Conservation (phyloP, 441 rosid genomes). For the Geranium incanum region DNA sequence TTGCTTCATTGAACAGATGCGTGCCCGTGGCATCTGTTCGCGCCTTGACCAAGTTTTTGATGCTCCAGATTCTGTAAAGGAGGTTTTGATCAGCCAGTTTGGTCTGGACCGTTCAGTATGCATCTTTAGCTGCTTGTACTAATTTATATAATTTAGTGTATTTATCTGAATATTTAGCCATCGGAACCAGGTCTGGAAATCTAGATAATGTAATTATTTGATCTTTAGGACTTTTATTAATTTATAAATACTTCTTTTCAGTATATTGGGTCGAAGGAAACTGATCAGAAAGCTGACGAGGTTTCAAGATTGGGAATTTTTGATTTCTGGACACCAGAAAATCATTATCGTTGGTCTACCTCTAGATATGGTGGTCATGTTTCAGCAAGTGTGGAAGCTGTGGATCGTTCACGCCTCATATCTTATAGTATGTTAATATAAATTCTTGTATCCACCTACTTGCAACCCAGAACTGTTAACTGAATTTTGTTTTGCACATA, state of each 20-base stretch:
- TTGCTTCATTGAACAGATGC: constrained; percentile 40
- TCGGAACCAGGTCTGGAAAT: constrained; percentile 8
- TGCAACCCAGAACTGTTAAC: constrained; percentile 2
- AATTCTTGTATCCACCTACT: constrained; percentile 13
- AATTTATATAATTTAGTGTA: background rate
- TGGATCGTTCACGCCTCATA: constrained; percentile 62
- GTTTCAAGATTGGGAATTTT: constrained; percentile 51
- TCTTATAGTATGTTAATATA: constrained; percentile 42
- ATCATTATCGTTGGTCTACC: constrained; percentile 75
- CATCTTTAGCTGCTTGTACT: constrained; percentile 19
- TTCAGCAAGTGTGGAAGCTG: constrained; percentile 73
- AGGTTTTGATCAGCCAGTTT: constrained; percentile 71
- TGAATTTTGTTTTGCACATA: constrained; percentile 17
- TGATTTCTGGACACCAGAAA: constrained; percentile 98
- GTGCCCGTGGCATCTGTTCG: constrained; percentile 59
- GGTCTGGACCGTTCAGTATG: constrained; percentile 67
- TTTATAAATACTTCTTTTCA: constrained; percentile 23
- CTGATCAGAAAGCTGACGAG: constrained; percentile 80
- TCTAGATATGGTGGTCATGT: constrained; percentile 81
- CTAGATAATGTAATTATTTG: background rate
- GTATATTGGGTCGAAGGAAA: constrained; percentile 78
- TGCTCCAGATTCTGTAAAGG: constrained; percentile 82
- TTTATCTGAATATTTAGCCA: constrained; percentile 4
- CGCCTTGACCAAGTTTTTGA: constrained; percentile 91
- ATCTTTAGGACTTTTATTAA: constrained; percentile 12